Evolutionary conservation across 1,284 basidiomycete genomes (phyloP), one percentile per base, ranked within the genome.

Genomic region (Coniferiporia weirii): DNA sequence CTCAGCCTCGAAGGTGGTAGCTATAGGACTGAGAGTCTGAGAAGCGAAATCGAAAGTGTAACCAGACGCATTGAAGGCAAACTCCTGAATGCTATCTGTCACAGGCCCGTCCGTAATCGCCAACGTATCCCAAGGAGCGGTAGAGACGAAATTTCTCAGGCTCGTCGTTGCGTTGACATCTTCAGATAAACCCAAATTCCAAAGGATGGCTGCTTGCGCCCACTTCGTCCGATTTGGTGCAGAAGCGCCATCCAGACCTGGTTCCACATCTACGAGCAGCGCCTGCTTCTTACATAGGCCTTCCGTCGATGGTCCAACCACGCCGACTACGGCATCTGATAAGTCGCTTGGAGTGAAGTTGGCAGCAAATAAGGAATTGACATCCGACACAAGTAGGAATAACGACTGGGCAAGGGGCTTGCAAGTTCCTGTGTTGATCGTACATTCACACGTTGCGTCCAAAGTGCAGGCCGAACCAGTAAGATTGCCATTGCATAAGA

Each of bases 371-470:
- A 74, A 61, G n/a, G 67, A 64, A 67, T 85, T 85, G 55, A 83
- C 66, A 3, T 69, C 69, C 7, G 82, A 79, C 8, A 81, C 67
- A 19, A 85, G 70, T 55, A 75, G 68, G 52, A 81, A 65, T 40
- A 87, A 65, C 56, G 72, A 77, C 64, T 78, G 74, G 0, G 85
- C 83, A 4, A 87, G 69, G n/a, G 74, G 75, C 48, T 79, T 75
- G 64, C 84, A 86, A 60, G 72, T 73, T 2, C 71, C 56, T n/a
- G 64, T 59, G 9, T 69, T 69, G 0, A 79, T 76, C 6, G 81
- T 80, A 64, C 85, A 87, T 38, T 80, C 73, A 66, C 84, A 87
- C 0, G 82, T 81, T 3, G 83, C 76, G 71, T 85, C 84, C 15
- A 87, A 71, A 66, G 77, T 77, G 66, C 85, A 87, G 13, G 72